Base-by-base conservation (phyloP, 1,139 yeast species). In the Candida sanyaensis region DNA sequence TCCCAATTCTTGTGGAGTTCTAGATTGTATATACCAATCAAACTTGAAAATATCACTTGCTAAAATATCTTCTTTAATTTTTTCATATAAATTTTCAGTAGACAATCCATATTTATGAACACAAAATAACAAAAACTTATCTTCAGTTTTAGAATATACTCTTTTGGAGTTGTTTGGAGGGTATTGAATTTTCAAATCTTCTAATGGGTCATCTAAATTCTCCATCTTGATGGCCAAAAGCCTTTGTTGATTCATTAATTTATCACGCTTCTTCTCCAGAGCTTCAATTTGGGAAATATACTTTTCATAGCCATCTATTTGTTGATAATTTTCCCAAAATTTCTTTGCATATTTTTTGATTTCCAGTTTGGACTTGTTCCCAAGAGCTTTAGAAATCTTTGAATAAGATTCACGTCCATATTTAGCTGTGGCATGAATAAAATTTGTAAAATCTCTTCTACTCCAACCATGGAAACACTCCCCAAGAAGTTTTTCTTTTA, bases 81-180 rank as follows among this genome's bases (percentile, higher is more conserved):
- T 78, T 55, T 92, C 97, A 56, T 80, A 84, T 41, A 93, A 72
- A 48, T 83, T 79, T 37, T 86, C 89, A 30, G 83, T 73, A 57
- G 84, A 81, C 23, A 92, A 70, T 0, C 99, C 99, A 56, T 84
- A 79, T 55, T 87, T 84, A 63, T 88, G 78, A 39, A 90, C 87
- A 55, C 86, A 83, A 33, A 81, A 71, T 47, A 95, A 68, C 45
- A 93, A 71, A 62, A 88, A 93, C 48, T 96, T 78, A 62, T 93
- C 99, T 63, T 93, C 99, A 1, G 83, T 76, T 46, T 88, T 88
- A 5, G 96, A 85, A 63, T 90, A 93, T 6, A 89, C 80, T 58
- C 95, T 73, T 59, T 90, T 87, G 33, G 97, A 90, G 62, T 90
- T 91, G 60, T 90, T 90, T n/a, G 96, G 95, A 0, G 97, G 97